Conservation (phyloP, 2,329 filamentous ascomycete genomes). For the Exophiala spinifera region DNA sequence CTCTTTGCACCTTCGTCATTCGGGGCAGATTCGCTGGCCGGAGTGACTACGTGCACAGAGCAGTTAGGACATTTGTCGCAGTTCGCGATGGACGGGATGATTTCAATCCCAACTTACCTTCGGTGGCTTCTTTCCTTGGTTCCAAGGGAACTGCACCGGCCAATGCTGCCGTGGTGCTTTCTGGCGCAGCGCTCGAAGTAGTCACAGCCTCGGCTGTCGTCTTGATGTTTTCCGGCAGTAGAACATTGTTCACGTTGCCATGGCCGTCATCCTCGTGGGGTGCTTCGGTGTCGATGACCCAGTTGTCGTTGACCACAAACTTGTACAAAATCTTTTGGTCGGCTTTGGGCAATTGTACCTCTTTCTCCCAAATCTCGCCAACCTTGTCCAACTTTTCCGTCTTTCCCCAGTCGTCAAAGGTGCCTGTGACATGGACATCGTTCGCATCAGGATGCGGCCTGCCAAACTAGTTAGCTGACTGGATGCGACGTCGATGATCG, state of each 20-base stretch:
- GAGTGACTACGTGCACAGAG: conserved; percentile 8
- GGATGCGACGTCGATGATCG: not conserved
- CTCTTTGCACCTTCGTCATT: conserved; percentile 45
- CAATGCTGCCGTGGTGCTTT: conserved; percentile 65
- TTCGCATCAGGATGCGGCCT: conserved; percentile 75
- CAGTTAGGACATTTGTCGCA: conserved; percentile 64
- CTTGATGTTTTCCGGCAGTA: conserved; percentile 69
- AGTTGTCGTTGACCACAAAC: conserved; percentile 94
- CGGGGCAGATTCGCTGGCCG: conserved; percentile 6
- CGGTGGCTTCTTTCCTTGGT: conserved; percentile 26
- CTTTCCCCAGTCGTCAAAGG: conserved; percentile 92
- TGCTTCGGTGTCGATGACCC: conserved; percentile 77
- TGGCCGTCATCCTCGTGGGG: conserved; percentile 78
- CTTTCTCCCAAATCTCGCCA: conserved; percentile 72
- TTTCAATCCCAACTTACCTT: conserved; percentile 30
- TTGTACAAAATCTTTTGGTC: conserved; percentile 86
- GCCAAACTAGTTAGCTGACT: conserved; percentile 23
- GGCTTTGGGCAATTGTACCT: conserved; percentile 65
- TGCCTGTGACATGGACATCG: conserved; percentile 92
- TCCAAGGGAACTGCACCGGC: conserved; percentile 37
- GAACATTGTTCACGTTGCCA: conserved; percentile 90
- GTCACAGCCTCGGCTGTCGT: conserved; percentile 25
- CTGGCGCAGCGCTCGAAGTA: conserved; percentile 64
- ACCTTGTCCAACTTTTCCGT: conserved; percentile 77
- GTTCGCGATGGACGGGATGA: conserved; percentile 51